phyloP scores from a whole-genome alignment of 164 flowering plant species.

The Paratinospora sagittata region DNA sequence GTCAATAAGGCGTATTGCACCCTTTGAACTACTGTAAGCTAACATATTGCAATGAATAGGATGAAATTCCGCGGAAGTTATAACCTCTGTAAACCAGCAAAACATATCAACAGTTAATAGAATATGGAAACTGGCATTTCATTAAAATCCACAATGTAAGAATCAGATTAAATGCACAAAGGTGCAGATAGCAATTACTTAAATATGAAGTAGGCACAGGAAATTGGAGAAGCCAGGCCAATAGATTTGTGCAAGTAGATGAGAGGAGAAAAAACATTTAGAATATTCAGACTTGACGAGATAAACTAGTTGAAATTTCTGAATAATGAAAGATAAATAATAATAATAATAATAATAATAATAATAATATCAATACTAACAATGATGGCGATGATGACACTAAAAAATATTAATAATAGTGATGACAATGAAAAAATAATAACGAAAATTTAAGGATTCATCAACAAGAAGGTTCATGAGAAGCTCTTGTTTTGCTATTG shows the following conservation, averaged over 20 bases:
- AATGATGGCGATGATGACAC: no score
- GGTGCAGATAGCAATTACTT: not conserved
- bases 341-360: no score
- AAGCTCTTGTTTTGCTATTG: no score
- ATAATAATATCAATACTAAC: no score
- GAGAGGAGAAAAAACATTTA: not conserved
- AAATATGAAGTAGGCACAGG: not conserved
- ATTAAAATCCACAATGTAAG: not conserved
- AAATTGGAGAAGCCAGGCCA: not conserved
- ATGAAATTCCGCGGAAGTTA: conserved; percentile 84
- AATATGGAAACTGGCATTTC: not conserved
- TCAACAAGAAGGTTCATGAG: no score
- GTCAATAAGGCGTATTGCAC: conserved; percentile 80
- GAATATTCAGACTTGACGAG: not conserved
- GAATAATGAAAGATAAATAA: not conserved
- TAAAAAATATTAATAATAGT: no score
- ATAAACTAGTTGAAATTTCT: not conserved
- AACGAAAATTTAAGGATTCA: no score
- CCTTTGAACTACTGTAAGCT: conserved; percentile 87
- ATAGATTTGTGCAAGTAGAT: not conserved
- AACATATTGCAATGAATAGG: conserved; percentile 72
- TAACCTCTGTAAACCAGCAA: conserved; percentile 58
- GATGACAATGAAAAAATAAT: no score
- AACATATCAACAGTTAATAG: conserved; percentile 4
- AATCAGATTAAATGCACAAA: not conserved